Percentiles rank a stretch among this genome's conserved stretches.
These are phyloP conservation scores for Aspergillus sp. DNA, from an alignment of 2,329 filamentous ascomycete species.

Conservation along the genomic window DNA sequence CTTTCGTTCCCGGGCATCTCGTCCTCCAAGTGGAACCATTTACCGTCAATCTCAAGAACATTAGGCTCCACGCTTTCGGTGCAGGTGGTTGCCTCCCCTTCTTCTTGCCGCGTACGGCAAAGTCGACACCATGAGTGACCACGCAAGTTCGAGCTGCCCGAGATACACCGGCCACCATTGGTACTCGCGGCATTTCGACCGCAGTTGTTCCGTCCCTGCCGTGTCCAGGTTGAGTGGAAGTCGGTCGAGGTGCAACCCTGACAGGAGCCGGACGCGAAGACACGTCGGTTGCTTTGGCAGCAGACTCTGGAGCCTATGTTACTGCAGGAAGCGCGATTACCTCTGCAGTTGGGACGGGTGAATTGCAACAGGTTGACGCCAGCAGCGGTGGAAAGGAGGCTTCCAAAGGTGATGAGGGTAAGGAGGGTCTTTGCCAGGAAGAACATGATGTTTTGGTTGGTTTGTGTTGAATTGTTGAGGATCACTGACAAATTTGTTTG, in stretches of 20 bases:
- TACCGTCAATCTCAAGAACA: neutral
- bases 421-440: neutral
- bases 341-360: neutral
- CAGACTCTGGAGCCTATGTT: neutral
- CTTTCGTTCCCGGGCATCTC: neutral
- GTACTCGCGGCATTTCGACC: neutral
- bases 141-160: neutral
- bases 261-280: neutral
- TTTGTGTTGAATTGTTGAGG: too few species aligned
- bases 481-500: too few species aligned
- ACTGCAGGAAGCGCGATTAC: neutral
- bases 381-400: neutral
- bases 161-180: neutral
- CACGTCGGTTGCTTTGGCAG: neutral
- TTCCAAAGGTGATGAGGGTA: neutral
- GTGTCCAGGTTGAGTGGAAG: neutral
- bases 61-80: neutral
- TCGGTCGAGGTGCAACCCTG: neutral
- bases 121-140: neutral
- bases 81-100: neutral
- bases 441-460: neutral
- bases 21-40: neutral
- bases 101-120: neutral
- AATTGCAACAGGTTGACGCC: neutral
- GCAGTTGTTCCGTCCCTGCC: neutral